Evolutionary conservation across 345 rosid species (phyloP), one percentile per base, ranked within the genome.

Genomic region (Lagerstroemia speciosa): DNA sequence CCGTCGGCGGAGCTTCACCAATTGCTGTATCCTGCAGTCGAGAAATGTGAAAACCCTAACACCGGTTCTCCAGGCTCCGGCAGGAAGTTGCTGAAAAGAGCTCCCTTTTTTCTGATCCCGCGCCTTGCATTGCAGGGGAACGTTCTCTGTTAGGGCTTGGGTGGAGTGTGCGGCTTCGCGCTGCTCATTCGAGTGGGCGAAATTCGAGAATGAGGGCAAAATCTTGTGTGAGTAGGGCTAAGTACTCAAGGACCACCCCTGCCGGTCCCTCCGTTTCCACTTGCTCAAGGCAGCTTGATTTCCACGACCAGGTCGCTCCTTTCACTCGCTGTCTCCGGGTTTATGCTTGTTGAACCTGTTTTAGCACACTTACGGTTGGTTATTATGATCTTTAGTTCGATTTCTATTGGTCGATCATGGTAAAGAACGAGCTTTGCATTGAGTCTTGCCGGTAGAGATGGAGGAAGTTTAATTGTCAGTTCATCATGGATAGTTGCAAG

Each of bases 241-340:
- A 16, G 34, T 58, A 58, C 34, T 58, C 63, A 30, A 58, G 14
- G 29, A 14, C 34, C 19, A 27, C 20, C 20, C 20, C 63, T 34
- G 17, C 33, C 12, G 31, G 31, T 58, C 63, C 63, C 63, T 58
- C 63, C 63, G 60, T n/a, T n/a, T n/a, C 60, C 60, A n/a, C 60
- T 11, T n/a, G 27, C n/a, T 2, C 60, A n/a, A 30, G 17, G 34
- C 17, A 10, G 63, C 33, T 58, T 27, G 63, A 58, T 27, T 58
- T 30, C 12, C 33, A 30, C 34, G 63, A 58, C 12, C 34, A 58
- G 63, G 63, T 58, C 34, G 8, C 34, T 57, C 31, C 31, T 58
- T 48, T 48, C 24, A 20, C 33, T 26, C 32, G 29, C 34, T 58
- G 12, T 27, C 32, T 58, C 12, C 29, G 34, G 29, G 33, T 2